Conservation (phyloP, 805 yeast genomes). For the Wickerhamiella dianesei region DNA sequence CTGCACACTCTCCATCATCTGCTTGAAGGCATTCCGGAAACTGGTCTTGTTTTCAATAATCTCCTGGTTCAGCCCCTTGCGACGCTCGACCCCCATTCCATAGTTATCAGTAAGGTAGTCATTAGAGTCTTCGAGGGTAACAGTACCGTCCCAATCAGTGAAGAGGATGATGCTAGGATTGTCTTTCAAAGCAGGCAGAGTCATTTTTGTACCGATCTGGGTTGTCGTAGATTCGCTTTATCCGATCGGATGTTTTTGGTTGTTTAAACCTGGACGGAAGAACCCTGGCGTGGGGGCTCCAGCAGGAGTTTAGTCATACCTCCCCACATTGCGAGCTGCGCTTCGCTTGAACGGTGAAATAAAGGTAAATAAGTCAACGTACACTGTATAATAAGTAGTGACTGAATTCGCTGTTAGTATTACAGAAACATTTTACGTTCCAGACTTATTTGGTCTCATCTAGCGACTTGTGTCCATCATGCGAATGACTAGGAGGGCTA, state of each 20-base stretch:
- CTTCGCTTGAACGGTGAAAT: too few relatives aligned
- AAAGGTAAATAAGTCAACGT: too few relatives aligned
- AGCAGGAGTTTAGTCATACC: too few relatives aligned
- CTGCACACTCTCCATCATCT: slow-evolving; percentile 69
- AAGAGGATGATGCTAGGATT: slow-evolving; percentile 63
- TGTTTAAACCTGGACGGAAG: background rate
- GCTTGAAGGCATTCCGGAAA: slow-evolving; percentile 61
- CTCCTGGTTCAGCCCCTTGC: slow-evolving; percentile 55
- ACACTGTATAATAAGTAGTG: too few relatives aligned
- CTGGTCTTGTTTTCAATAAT: slow-evolving; percentile 54
- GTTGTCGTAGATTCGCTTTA: background rate
- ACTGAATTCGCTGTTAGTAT: too few relatives aligned
- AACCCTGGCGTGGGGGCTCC: too few relatives aligned
- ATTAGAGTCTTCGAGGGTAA: slow-evolving; percentile 88
- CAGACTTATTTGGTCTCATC: too few relatives aligned
- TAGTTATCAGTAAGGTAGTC: slow-evolving; percentile 78
- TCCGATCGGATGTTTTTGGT: background rate
- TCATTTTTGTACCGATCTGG: background rate
- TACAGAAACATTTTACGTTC: too few relatives aligned
- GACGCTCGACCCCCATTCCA: slow-evolving; percentile 66
- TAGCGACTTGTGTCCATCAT: too few relatives aligned
- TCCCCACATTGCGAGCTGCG: too few relatives aligned
- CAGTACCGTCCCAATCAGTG: slow-evolving; percentile 98
- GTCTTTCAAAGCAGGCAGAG: slow-evolving; percentile 22
- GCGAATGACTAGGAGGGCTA: too few relatives aligned